These are phyloP conservation scores for Vitis rotundifolia DNA, from an alignment of 164 flowering plant genomes.

Conservation along the genomic window DNA sequence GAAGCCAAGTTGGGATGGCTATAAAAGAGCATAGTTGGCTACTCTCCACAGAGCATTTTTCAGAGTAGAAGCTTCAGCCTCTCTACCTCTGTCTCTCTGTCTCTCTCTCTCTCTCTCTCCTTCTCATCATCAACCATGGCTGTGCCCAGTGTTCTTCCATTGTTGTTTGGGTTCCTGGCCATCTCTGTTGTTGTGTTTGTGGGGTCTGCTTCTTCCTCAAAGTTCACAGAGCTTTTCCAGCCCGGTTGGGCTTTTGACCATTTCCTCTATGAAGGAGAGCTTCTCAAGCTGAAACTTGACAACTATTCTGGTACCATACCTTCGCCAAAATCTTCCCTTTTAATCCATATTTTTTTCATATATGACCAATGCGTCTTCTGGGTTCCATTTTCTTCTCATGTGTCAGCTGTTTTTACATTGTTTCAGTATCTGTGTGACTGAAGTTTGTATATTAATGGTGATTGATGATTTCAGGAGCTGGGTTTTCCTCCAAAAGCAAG, in stretches of 20 bases:
- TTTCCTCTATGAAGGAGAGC: slow-evolving; percentile 66
- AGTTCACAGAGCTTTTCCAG: slow-evolving; percentile 75
- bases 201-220: slow-evolving; percentile 37
- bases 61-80: slow-evolving; percentile 8
- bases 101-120: slow-evolving; percentile 1
- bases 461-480: slow-evolving; percentile 61
- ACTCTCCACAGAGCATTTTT: not conserved
- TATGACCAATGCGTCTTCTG: not conserved
- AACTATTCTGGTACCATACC: slow-evolving; percentile 62
- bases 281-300: slow-evolving; percentile 80
- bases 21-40: slow-evolving; percentile 8
- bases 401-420: not conserved
- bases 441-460: not conserved
- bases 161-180: slow-evolving; percentile 15
- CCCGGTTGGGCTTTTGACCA: slow-evolving; percentile 88
- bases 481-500: slow-evolving; percentile 83
- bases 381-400: not conserved
- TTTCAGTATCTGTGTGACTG: not conserved
- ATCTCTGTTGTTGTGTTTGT: slow-evolving; percentile 25
- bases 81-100: slow-evolving; percentile 10
- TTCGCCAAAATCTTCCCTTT: not conserved
- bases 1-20: slow-evolving; percentile 24
- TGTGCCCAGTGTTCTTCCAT: slow-evolving; percentile 1
- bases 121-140: slow-evolving; percentile 14
- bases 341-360: not conserved